A percentile compares a stretch with the other conserved stretches of the same genome.
These are phyloP conservation scores for Coemansia sp. DNA, from an alignment of 192 early-diverging fungal species.

Conservation along the genomic window DNA sequence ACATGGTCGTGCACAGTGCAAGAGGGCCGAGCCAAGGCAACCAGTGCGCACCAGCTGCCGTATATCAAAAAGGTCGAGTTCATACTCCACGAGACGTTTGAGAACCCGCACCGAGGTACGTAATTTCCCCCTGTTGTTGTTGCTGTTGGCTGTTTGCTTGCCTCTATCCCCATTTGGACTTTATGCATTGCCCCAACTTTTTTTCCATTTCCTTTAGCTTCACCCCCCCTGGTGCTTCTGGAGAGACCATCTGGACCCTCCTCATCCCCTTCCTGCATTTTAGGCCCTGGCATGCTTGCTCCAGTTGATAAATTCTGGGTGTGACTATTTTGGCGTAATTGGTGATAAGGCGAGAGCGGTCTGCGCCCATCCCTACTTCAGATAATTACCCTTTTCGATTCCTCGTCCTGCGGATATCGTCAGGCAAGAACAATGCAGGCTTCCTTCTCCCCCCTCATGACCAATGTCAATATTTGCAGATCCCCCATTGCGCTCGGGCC, in stretches of 20 bases:
- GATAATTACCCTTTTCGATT: background rate
- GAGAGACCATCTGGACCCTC: background rate
- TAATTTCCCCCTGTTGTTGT: background rate
- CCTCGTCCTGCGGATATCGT: background rate
- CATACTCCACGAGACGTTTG: slow-evolving; percentile 52
- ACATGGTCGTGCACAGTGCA: slow-evolving; percentile 48
- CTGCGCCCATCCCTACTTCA: background rate
- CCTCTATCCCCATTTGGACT: background rate
- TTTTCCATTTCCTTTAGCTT: background rate
- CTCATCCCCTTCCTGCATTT: background rate
- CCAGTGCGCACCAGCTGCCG: slow-evolving; percentile 35
- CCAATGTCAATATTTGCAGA: slow-evolving; percentile 5
- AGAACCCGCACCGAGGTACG: slow-evolving; percentile 50
- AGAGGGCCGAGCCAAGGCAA: slow-evolving; percentile 36
- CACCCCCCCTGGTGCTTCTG: background rate
- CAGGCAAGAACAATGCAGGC: background rate
- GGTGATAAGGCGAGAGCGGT: background rate
- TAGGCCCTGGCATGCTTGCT: background rate
- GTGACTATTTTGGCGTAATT: background rate
- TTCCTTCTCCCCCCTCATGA: background rate
- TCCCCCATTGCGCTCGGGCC: slow-evolving; percentile 11
- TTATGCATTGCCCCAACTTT: background rate
- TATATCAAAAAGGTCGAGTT: slow-evolving; percentile 54
- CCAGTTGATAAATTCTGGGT: background rate
- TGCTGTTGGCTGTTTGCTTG: background rate